Evolutionary conservation across 129 eudicot species (phyloP).

Genomic region (Ambrosia artemisiifolia): DNA sequence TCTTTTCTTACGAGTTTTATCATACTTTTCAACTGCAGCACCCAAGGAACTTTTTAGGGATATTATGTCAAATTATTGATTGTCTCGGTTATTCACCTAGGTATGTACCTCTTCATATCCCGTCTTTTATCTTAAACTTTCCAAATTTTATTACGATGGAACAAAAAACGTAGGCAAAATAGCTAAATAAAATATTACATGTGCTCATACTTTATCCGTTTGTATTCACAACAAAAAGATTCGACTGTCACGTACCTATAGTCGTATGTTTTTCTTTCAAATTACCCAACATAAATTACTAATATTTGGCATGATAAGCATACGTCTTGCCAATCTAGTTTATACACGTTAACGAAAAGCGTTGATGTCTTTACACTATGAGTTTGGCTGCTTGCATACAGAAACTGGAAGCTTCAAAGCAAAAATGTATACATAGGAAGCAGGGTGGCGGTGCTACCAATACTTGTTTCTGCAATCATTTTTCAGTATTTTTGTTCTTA

Average conservation of each 20-base stretch:
- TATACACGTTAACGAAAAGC: neutral
- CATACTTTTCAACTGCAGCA: constrained; percentile 44
- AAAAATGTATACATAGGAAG: constrained; percentile 30
- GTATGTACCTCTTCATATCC: constrained; percentile 8
- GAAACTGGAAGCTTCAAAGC: constrained; percentile 23
- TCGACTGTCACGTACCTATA: neutral
- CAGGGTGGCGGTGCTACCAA: constrained; percentile 13
- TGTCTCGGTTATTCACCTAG: constrained; percentile 7
- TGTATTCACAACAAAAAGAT: neutral
- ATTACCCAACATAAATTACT: constrained; percentile 1
- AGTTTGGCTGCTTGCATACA: constrained; percentile 14
- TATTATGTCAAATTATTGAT: constrained; percentile 44
- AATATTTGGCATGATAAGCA: neutral
- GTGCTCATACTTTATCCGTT: neutral
- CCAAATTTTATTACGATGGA: neutral
- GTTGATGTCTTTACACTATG: neutral
- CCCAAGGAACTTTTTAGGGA: constrained; percentile 71
- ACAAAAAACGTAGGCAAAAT: neutral
- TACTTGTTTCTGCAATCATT: constrained; percentile 35
- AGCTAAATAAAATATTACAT: neutral
- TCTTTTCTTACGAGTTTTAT: neutral
- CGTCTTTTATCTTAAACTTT: constrained; percentile 2
- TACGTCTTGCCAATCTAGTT: neutral
- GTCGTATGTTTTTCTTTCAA: neutral
- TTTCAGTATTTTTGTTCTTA: constrained; percentile 16